Evolutionary conservation across 2,329 filamentous ascomycete genomes (phyloP), one percentile per base, ranked within the genome.

Genomic region (Phaeosphaeria sp.): DNA sequence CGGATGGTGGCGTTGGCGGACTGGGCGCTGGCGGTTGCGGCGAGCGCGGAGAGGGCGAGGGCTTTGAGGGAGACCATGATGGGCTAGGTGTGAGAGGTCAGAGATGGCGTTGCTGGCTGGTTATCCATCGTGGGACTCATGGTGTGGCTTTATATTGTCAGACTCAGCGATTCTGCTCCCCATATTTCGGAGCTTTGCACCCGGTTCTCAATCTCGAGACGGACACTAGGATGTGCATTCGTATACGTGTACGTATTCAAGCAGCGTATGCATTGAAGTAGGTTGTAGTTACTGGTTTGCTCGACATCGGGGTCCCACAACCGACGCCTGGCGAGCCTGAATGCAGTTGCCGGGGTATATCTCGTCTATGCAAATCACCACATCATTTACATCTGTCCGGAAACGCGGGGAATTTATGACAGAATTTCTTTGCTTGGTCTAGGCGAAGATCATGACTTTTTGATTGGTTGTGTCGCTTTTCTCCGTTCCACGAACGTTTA

Each of bases 61-160:
- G 62, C 27, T 6, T 51, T 64, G 58, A 66, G 61, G 39, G 57
- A 64, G 3, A 70, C 60, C 72, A 69, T 74, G 9, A 36, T 49
- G 30, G 9, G 15, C 8, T 49, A 20, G 47, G 11, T 24, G 17
- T 33, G 40, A 40, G 30, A n/a, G n/a, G n/a, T n/a, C n/a, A n/a
- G n/a, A n/a, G n/a, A n/a, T n/a, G n/a, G n/a, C n/a, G n/a, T n/a
- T n/a, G n/a, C n/a, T n/a, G n/a, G n/a, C n/a, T n/a, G n/a, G n/a
- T n/a, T n/a, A n/a, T n/a, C n/a, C n/a, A n/a, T n/a, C n/a, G n/a
- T n/a, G n/a, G 30, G 30, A 13, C 25, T 30, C 15, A 13, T 36
- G 6, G 6, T 7, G 11, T 13, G 30, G 11, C 30, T 36, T 36
- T 36, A 36, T 36, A 36, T 36, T 36, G 6, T 13, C 11, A 36